Conservation (phyloP, 1,284 basidiomycete genomes). For the Inonotus obliquus region DNA sequence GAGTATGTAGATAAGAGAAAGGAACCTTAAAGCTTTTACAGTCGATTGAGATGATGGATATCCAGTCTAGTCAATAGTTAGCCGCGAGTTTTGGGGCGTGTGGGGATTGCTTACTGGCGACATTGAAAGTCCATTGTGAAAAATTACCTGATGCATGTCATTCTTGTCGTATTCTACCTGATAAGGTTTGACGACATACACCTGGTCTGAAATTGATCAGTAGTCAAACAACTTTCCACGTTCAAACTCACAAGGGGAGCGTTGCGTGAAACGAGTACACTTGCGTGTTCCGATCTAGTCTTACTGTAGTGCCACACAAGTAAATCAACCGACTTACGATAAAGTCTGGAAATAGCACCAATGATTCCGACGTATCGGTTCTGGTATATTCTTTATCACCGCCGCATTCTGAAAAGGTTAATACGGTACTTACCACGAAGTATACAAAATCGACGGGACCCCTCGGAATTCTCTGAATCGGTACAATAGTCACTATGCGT, state of each 20-base stretch:
- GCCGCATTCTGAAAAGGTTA: too few species aligned
- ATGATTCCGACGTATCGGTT: slow-evolving; percentile 5
- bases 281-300: neutral
- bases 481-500: neutral
- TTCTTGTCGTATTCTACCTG: neutral
- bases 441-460: neutral
- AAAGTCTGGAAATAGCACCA: neutral
- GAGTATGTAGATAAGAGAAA: neutral
- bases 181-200: neutral
- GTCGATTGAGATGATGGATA: neutral
- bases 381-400: neutral
- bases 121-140: neutral
- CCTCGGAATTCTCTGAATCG: neutral
- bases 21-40: neutral
- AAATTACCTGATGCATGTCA: neutral
- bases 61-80: neutral
- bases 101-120: neutral
- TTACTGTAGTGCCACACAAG: too few species aligned
- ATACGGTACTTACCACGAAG: neutral
- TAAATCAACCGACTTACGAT: slow-evolving; percentile 1
- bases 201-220: neutral
- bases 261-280: neutral
- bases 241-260: neutral
- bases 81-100: neutral
- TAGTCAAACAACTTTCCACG: too few species aligned